Evolutionary conservation across 106 monocot species (phyloP), one percentile per base, ranked within the genome.

Genomic region (Vanilla planifolia): DNA sequence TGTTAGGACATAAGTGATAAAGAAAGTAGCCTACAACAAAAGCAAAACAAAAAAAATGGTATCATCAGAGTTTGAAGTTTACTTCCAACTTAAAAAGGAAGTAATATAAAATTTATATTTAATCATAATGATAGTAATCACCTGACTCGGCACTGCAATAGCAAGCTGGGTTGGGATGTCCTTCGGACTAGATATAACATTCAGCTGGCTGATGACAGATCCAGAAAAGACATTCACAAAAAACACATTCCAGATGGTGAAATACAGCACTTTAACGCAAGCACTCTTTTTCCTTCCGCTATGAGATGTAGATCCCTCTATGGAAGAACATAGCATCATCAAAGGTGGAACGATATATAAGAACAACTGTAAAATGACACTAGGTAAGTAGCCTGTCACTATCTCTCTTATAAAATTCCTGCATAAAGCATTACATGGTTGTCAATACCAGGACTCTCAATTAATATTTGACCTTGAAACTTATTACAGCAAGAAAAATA

Each of bases 181-280:
- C 59, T 85, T 96, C 55, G 91, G 96, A 53, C 69, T 96, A 70
- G 84, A 82, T 44, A 88, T 47, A 17, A 67, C 68, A 68, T 84
- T 77, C 51, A 96, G 41, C 62, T 96, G 96, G 62, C 60, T 76
- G 60, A 91, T 87, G 24, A 84, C 61, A 59, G 96, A 87, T 26
- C 90, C 90, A 59, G 96, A 96, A 25, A 96, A 72, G 20, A 96
- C 87, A 82, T 84, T 96, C 25, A 77, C 91, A 81, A 91, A 87
- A 67, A 96, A 96, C 8, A 96, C 79, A 73, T 96, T 96, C 96
- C 96, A 96, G 39, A 96, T 85, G 40, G 62, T 82, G 75, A 96
- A 96, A 63, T 74, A 91, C 27, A 96, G 52, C 33, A 96, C 86
- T 79, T 96, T 96, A 25, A 37, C 77, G 52, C 76, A 74, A 27